These are phyloP conservation scores for Floccularia luteovirens DNA, from an alignment of 768 basidiomycete species.

Conservation along the genomic window DNA sequence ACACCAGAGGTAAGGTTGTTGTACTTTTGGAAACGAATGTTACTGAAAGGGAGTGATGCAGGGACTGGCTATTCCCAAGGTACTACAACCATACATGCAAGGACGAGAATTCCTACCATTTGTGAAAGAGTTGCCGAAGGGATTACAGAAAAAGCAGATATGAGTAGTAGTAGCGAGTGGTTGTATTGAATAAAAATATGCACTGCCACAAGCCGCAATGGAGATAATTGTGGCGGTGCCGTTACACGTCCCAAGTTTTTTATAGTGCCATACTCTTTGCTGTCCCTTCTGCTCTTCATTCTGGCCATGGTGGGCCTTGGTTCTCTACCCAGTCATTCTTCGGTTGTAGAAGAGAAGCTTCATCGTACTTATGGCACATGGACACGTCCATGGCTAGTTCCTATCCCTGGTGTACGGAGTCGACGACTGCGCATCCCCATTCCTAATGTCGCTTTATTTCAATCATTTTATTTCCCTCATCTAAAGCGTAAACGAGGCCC, in stretches of 20 bases:
- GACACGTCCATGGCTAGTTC: constrained; percentile 47
- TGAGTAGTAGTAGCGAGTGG: constrained; percentile 15
- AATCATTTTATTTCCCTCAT: constrained; percentile 32
- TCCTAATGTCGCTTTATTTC: constrained; percentile 43
- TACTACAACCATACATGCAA: constrained; percentile 91
- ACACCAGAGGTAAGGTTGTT: constrained; percentile 68
- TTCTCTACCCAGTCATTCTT: constrained; percentile 34
- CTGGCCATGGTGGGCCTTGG: constrained; percentile 18
- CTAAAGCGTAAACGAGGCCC: constrained; percentile 49
- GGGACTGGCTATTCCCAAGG: constrained; percentile 89
- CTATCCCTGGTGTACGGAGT: constrained; percentile 50
- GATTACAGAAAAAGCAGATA: constrained; percentile 63
- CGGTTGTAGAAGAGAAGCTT: constrained; percentile 33
- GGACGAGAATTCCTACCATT: constrained; percentile 86
- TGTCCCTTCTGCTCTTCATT: constrained; percentile 5
- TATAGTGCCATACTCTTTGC: constrained; percentile 6
- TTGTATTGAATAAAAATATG: background rate
- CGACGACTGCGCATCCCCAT: constrained; percentile 53
- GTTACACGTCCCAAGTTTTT: constrained; percentile 12
- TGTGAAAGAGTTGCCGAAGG: constrained; percentile 76
- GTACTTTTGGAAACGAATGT: constrained; percentile 1
- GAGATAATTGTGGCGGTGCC: constrained; percentile 13
- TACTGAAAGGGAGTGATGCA: constrained; percentile 21
- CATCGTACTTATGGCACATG: constrained; percentile 24
- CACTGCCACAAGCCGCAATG: constrained; percentile 4